These are phyloP conservation scores for Saprolegnia diclina DNA, from an alignment of 352 stramenopile species.

Conservation along the genomic window DNA sequence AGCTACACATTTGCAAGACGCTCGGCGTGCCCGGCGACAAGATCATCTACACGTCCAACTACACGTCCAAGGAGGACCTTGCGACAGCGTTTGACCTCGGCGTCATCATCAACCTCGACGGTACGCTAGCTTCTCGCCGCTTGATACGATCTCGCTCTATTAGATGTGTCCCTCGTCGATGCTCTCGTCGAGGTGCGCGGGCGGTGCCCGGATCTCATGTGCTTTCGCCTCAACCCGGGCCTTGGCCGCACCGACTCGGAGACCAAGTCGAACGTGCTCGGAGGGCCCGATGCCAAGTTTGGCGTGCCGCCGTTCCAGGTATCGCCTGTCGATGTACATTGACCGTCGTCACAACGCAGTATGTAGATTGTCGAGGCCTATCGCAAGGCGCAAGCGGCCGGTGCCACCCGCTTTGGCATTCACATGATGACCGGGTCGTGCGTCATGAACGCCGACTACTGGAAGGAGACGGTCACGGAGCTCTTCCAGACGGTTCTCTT, in stretches of 20 bases:
- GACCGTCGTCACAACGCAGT: too few species aligned
- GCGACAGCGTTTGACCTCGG: conserved; percentile 63
- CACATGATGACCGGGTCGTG: conserved; percentile 91
- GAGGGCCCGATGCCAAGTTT: conserved; percentile 85
- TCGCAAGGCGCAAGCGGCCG: conserved; percentile 65
- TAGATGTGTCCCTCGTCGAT: conserved; percentile 78
- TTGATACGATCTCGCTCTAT: background rate
- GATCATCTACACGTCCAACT: conserved; percentile 89
- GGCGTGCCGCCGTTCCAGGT: conserved; percentile 76
- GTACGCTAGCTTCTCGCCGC: conserved; percentile 18
- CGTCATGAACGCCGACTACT: conserved; percentile 86
- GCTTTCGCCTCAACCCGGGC: conserved; percentile 83
- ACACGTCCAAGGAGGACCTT: conserved; percentile 76
- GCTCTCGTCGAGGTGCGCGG: conserved; percentile 56
- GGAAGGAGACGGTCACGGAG: conserved; percentile 80
- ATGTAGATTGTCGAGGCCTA: conserved; percentile 80
- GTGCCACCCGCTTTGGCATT: conserved; percentile 82
- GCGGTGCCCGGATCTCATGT: conserved; percentile 79
- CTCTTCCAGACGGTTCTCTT: conserved; percentile 78
- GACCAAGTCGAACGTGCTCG: conserved; percentile 86
- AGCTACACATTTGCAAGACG: conserved; percentile 73
- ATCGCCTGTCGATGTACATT: background rate
- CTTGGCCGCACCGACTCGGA: conserved; percentile 83
- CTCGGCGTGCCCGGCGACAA: conserved; percentile 66
- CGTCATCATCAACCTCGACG: conserved; percentile 86